These are phyloP conservation scores for Colletotrichum lentis DNA, from an alignment of 2,329 filamentous ascomycete genomes.

Conservation along the genomic window DNA sequence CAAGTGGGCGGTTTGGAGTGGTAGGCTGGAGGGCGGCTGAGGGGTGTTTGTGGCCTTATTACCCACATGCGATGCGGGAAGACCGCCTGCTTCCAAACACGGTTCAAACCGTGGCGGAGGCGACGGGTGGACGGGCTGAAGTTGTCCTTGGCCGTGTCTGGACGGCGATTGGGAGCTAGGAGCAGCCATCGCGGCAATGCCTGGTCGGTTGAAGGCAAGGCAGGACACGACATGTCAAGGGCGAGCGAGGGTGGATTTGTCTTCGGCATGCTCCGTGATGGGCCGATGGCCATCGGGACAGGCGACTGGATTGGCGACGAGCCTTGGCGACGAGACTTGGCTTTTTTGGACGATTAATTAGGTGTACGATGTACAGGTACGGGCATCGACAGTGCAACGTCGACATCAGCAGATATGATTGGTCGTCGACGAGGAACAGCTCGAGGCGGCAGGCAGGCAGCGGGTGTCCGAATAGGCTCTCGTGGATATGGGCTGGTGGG, in stretches of 20 bases:
- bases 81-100: slow-evolving; percentile 35
- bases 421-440: background rate
- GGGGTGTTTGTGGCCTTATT: slow-evolving; percentile 32
- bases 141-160: background rate
- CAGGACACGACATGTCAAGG: background rate
- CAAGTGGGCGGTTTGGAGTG: slow-evolving; percentile 30
- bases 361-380: background rate
- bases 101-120: slow-evolving; percentile 31
- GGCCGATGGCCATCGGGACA: background rate
- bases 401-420: slow-evolving; percentile 1
- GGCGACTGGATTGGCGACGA: background rate
- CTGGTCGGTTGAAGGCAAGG: too few relatives aligned
- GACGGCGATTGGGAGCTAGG: background rate
- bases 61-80: slow-evolving; percentile 29
- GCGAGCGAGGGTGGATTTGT: background rate
- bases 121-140: slow-evolving; percentile 5
- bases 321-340: slow-evolving; percentile 16
- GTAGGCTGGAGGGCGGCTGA: slow-evolving; percentile 27
- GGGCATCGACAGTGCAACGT: background rate
- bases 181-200: too few relatives aligned
- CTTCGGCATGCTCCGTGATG: slow-evolving; percentile 6
- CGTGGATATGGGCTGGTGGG: slow-evolving; percentile 16
- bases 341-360: slow-evolving; percentile 14
- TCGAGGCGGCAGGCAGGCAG: background rate
- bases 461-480: slow-evolving; percentile 29